Evolutionary conservation across 2,329 filamentous ascomycete species (phyloP).

Genomic region (Cercospora janseana): DNA sequence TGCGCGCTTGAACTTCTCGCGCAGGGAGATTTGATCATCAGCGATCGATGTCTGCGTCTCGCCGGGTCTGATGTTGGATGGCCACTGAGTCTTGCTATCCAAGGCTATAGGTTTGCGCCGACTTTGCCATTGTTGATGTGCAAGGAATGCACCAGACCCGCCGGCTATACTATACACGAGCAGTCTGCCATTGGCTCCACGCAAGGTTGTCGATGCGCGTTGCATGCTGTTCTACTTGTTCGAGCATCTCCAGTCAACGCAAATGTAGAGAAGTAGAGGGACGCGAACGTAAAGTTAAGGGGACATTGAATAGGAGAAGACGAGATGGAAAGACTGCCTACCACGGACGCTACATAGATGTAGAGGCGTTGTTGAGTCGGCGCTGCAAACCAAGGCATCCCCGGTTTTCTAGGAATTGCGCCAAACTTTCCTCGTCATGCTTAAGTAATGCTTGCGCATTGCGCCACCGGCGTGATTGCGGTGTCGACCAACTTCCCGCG

Average conservation of each 20-base stretch:
- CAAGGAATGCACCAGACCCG: slow-evolving; percentile 19
- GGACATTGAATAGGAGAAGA: background rate
- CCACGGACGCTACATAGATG: background rate
- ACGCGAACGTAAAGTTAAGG: background rate
- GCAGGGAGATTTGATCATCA: background rate
- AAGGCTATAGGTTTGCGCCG: slow-evolving; percentile 18
- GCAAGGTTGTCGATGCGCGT: slow-evolving; percentile 17
- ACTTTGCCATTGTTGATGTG: slow-evolving; percentile 21
- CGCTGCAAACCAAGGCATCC: slow-evolving; percentile 5
- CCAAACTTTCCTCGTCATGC: background rate
- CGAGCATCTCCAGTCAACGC: slow-evolving; percentile 15
- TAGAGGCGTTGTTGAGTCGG: slow-evolving; percentile 2
- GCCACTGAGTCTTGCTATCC: slow-evolving; percentile 16
- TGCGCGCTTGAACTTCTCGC: slow-evolving; percentile 2
- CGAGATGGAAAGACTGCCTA: background rate
- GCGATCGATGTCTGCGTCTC: background rate
- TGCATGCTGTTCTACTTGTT: slow-evolving; percentile 20
- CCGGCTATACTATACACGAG: slow-evolving; percentile 19
- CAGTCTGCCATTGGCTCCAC: slow-evolving; percentile 9
- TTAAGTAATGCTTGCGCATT: background rate
- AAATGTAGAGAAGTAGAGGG: background rate
- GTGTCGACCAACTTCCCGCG: no score
- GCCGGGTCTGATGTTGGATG: background rate
- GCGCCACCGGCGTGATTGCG: background rate
- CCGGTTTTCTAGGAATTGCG: slow-evolving; percentile 10